phyloP scores from a whole-genome alignment of 1,284 basidiomycete genomes.

The Trametes hirsuta region DNA sequence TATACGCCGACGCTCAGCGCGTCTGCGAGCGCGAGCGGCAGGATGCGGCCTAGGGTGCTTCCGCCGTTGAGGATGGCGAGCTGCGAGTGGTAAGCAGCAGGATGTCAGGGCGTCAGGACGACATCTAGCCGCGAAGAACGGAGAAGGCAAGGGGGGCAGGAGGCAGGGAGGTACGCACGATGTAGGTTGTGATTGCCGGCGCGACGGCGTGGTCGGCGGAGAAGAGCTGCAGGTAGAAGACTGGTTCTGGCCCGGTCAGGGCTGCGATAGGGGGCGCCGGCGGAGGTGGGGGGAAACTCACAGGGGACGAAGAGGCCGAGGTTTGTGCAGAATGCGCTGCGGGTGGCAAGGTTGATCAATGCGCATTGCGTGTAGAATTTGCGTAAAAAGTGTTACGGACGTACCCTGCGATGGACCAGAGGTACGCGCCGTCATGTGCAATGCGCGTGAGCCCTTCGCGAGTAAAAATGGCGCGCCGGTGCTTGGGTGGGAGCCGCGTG shows the following conservation, averaged over 20 bases:
- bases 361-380: neutral
- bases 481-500: slow-evolving; percentile 39
- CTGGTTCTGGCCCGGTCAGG: slow-evolving; percentile 33
- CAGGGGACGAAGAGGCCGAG: slow-evolving; percentile 54
- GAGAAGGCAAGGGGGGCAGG: neutral
- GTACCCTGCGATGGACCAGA: slow-evolving; percentile 47
- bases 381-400: slow-evolving; percentile 13
- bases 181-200: slow-evolving; percentile 49
- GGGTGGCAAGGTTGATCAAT: neutral
- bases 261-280: neutral
- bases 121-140: neutral
- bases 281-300: slow-evolving; percentile 28
- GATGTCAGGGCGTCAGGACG: neutral
- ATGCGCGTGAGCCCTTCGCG: slow-evolving; percentile 29
- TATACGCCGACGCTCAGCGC: slow-evolving; percentile 39
- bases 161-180: slow-evolving; percentile 37
- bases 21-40: slow-evolving; percentile 54
- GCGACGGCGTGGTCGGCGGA: slow-evolving; percentile 46
- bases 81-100: slow-evolving; percentile 14
- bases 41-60: slow-evolving; percentile 49
- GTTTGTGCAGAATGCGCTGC: slow-evolving; percentile 47
- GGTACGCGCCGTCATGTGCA: slow-evolving; percentile 46
- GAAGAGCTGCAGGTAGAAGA: slow-evolving; percentile 60
- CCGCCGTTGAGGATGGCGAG: slow-evolving; percentile 51
- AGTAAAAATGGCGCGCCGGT: slow-evolving; percentile 8